Evolutionary conservation across 2,329 filamentous ascomycete species (phyloP).

Genomic region (Sporothrix humicola): DNA sequence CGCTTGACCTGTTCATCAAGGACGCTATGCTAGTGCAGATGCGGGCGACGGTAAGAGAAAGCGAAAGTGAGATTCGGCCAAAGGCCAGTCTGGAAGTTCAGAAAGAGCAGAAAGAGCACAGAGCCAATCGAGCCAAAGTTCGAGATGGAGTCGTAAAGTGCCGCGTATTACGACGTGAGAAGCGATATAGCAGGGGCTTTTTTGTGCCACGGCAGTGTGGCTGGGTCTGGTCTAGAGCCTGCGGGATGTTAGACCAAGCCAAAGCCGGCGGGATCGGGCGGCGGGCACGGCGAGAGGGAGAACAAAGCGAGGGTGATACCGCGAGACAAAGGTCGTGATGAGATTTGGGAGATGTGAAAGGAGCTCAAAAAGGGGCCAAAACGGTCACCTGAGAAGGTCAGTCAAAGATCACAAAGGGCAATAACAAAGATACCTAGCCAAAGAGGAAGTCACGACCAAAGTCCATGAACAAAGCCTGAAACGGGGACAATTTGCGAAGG

Average conservation of each 20-base stretch:
- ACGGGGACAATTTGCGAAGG: conserved; percentile 23
- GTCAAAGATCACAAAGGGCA: neutral
- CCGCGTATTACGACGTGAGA: conserved; percentile 19
- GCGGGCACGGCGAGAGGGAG: neutral
- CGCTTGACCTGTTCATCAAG: conserved; percentile 8
- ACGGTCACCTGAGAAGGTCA: neutral
- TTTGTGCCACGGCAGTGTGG: conserved; percentile 17
- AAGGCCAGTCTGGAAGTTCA: neutral
- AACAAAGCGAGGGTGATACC: neutral
- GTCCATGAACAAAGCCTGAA: conserved; percentile 1
- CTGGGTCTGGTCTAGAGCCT: conserved; percentile 14
- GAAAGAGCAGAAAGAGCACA: no score
- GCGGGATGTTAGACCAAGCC: conserved; percentile 7
- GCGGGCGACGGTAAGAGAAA: neutral
- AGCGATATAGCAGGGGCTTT: neutral
- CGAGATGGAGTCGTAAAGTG: conserved; percentile 2
- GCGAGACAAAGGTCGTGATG: neutral
- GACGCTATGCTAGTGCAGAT: conserved; percentile 17
- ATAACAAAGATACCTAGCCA: neutral
- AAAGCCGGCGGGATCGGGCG: conserved; percentile 14
- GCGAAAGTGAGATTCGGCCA: neutral
- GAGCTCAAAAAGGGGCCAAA: neutral
- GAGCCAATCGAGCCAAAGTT: no score
- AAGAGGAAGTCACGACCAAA: conserved; percentile 21
- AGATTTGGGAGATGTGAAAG: neutral